These are phyloP conservation scores for Endogone sp. DNA, from an alignment of 192 early-diverging fungal genomes.

Conservation along the genomic window DNA sequence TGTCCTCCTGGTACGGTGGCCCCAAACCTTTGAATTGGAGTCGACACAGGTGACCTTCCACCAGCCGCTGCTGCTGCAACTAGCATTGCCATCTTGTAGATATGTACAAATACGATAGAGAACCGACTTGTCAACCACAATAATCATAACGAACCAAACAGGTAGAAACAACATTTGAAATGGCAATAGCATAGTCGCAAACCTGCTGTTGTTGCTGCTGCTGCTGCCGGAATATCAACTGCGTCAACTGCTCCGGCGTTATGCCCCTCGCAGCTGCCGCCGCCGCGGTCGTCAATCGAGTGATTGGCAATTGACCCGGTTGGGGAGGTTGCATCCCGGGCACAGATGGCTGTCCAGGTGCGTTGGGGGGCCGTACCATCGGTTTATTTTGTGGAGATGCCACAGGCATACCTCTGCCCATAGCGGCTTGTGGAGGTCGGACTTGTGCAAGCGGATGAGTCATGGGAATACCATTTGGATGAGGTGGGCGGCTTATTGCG, in stretches of 20 bases:
- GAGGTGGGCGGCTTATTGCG: slow-evolving; percentile 13
- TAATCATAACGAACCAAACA: no score
- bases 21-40: neutral
- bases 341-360: slow-evolving; percentile 16
- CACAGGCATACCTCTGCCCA: slow-evolving; percentile 4
- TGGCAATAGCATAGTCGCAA: slow-evolving; percentile 21
- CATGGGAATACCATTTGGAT: slow-evolving; percentile 5
- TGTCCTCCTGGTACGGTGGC: slow-evolving; percentile 1
- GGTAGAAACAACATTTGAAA: no score
- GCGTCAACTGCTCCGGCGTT: slow-evolving; percentile 17
- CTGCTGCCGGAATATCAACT: slow-evolving; percentile 12
- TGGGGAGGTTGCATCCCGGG: slow-evolving; percentile 9
- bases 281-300: slow-evolving; percentile 13
- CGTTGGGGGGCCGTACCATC: slow-evolving; percentile 26
- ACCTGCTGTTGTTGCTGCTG: slow-evolving; percentile 15
- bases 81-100: slow-evolving; percentile 12
- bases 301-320: slow-evolving; percentile 16
- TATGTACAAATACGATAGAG: slow-evolving; percentile 7
- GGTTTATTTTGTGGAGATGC: slow-evolving; percentile 31
- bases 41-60: slow-evolving; percentile 2
- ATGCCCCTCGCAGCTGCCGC: slow-evolving; percentile 17
- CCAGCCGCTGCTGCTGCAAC: slow-evolving; percentile 23
- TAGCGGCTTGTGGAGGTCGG: slow-evolving; percentile 20
- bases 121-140: no score
- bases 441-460: slow-evolving; percentile 25